A percentile compares a stretch with the other conserved stretches of the same genome.
Evolutionary conservation across 1,284 basidiomycete species (phyloP).

Genomic region (Trichosporon sp.): DNA sequence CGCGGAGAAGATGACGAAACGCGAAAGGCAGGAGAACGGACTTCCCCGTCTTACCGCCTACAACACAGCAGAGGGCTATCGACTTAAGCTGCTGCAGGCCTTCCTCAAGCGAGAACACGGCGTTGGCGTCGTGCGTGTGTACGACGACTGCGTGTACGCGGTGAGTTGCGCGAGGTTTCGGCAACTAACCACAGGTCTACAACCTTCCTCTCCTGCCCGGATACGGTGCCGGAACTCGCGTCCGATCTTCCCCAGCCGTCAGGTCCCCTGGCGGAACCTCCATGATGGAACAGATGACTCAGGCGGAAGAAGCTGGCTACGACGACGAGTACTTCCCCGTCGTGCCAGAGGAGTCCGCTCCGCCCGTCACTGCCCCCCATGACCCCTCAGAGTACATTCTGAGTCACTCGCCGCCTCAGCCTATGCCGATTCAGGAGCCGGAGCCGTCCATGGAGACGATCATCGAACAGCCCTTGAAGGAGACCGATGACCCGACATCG

Average conservation of each 20-base stretch:
- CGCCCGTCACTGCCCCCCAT: conserved; percentile 14
- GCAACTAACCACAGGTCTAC: conserved; percentile 61
- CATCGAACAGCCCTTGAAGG: neutral
- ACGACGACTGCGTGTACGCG: conserved; percentile 88
- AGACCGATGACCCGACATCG: conserved; percentile 1
- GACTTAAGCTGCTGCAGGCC: conserved; percentile 68
- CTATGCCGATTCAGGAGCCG: conserved; percentile 6
- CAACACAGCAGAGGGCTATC: conserved; percentile 75
- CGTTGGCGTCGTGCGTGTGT: conserved; percentile 72
- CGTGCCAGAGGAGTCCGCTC: conserved; percentile 17
- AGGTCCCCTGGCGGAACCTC: conserved; percentile 59
- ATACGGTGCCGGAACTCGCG: conserved; percentile 75
- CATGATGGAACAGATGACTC: conserved; percentile 65
- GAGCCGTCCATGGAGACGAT: conserved; percentile 8
- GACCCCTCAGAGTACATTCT: conserved; percentile 47
- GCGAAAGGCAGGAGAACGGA: conserved; percentile 69
- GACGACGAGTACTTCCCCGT: conserved; percentile 72
- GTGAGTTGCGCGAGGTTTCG: conserved; percentile 55
- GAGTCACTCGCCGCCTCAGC: conserved; percentile 36
- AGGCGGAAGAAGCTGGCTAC: conserved; percentile 85
- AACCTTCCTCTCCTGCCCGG: conserved; percentile 86
- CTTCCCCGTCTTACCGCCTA: conserved; percentile 78
- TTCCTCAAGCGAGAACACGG: conserved; percentile 92
- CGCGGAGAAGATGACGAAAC: conserved; percentile 56
- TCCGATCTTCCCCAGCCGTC: conserved; percentile 73